Evolutionary conservation across 805 yeast genomes (phyloP).

Genomic region (Yarrowia divulgata): DNA sequence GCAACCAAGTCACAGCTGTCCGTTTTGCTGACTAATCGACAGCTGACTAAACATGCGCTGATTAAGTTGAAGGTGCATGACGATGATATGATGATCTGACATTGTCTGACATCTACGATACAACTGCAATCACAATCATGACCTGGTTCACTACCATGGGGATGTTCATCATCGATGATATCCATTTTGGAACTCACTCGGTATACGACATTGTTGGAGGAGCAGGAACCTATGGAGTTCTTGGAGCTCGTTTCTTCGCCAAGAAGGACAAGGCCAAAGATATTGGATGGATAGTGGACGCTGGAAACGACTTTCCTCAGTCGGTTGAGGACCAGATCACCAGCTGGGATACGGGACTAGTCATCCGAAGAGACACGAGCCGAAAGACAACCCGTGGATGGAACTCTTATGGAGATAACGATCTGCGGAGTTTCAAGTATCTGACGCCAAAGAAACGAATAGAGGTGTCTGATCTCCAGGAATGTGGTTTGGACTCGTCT

Average conservation of each 20-base stretch:
- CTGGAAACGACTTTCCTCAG: slow-evolving; percentile 78
- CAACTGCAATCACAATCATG: neutral
- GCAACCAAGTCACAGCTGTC: too few relatives aligned
- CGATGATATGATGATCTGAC: neutral
- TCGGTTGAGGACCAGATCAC: slow-evolving; percentile 56
- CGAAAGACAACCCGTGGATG: slow-evolving; percentile 82
- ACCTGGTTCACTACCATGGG: slow-evolving; percentile 70
- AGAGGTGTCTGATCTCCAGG: slow-evolving; percentile 60
- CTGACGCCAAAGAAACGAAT: slow-evolving; percentile 67
- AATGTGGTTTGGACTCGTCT: slow-evolving; percentile 39
- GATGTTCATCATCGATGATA: slow-evolving; percentile 89
- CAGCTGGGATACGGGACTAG: slow-evolving; percentile 67
- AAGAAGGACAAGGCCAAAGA: slow-evolving; percentile 50
- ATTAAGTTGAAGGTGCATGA: slow-evolving; percentile 14
- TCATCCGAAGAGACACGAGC: slow-evolving; percentile 59
- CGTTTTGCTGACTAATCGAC: neutral
- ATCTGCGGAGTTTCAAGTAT: slow-evolving; percentile 67
- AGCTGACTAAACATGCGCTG: neutral
- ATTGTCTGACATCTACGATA: neutral
- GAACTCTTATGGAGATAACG: slow-evolving; percentile 72
- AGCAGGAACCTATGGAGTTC: slow-evolving; percentile 81
- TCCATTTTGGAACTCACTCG: slow-evolving; percentile 59
- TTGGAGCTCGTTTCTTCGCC: slow-evolving; percentile 71
- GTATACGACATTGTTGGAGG: slow-evolving; percentile 76
- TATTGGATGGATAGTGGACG: slow-evolving; percentile 77